These are phyloP conservation scores for Rasamsonia emersonii DNA, from an alignment of 2,329 filamentous ascomycete species.

Conservation along the genomic window DNA sequence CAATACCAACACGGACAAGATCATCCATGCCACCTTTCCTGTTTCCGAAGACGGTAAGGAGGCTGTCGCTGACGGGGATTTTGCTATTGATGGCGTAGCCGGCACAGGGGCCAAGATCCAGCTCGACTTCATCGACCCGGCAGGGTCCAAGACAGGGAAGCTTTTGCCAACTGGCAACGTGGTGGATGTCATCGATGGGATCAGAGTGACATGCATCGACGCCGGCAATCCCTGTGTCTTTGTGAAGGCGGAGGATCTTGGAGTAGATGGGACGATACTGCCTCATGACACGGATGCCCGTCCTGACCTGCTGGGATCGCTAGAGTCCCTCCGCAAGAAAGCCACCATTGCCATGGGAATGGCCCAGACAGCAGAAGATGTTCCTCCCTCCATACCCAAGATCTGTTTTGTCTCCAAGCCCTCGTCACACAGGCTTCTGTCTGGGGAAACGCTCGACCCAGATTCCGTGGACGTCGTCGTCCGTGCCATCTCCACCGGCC, in stretches of 20 bases:
- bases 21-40: slow-evolving; percentile 51
- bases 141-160: slow-evolving; percentile 55
- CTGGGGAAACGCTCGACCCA: slow-evolving; percentile 25
- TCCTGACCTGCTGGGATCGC: slow-evolving; percentile 32
- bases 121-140: slow-evolving; percentile 55
- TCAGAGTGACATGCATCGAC: slow-evolving; percentile 52
- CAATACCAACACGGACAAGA: slow-evolving; percentile 64
- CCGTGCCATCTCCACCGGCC: slow-evolving; percentile 48
- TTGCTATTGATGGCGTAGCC: slow-evolving; percentile 56
- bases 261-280: slow-evolving; percentile 41
- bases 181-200: slow-evolving; percentile 43
- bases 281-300: slow-evolving; percentile 47
- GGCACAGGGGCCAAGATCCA: slow-evolving; percentile 50
- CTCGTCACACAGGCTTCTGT: slow-evolving; percentile 29
- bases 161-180: slow-evolving; percentile 52
- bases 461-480: slow-evolving; percentile 30
- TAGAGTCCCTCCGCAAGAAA: slow-evolving; percentile 50
- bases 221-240: slow-evolving; percentile 58
- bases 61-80: slow-evolving; percentile 45
- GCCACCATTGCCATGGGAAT: slow-evolving; percentile 57
- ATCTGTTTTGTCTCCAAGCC: slow-evolving; percentile 47
- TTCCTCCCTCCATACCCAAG: slow-evolving; percentile 54
- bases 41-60: slow-evolving; percentile 36
- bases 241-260: slow-evolving; percentile 46
- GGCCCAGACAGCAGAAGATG: slow-evolving; percentile 33